Evolutionary conservation across 768 basidiomycete genomes (phyloP), one percentile per base, ranked within the genome.

Genomic region (Pseudohyphozyma bogoriensis): DNA sequence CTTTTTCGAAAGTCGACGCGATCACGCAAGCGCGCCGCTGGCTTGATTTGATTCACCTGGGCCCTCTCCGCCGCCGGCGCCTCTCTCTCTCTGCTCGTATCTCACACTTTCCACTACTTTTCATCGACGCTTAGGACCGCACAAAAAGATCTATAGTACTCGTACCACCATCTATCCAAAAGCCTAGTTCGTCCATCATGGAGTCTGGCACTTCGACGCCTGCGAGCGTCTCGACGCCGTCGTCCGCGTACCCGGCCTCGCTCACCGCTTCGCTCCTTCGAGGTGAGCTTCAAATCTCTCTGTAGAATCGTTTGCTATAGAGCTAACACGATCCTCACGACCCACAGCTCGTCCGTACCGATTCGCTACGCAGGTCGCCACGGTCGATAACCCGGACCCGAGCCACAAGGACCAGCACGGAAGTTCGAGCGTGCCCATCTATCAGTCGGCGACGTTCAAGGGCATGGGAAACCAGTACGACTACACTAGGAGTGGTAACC

Each of bases 381-480:
- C 89, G 7, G 89, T 93, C 59, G 90, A 93, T 69, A 88, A 89
- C 67, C 89, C 89, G 0, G 80, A 80, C 57, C 72, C 75, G 15
- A 71, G 73, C 31, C 86, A 85, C 76, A 92, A 93, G 74, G 93
- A 99, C 76, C 93, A 96, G 76, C 86, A 91, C 73, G 91, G 91
- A 24, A 84, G 88, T 60, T 89, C 87, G 68, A 86, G 86, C 10
- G 89, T 96, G 2, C 95, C 95, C 26, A 97, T 99, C 75, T 99
- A 97, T 76, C 95, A 97, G 76, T 86, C 90, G 1, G 83, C 95
- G 11, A 99, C 95, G 0, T 97, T 99, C 82, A 97, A 97, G 77
- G 95, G 93, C 49, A 77, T 93, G 45, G 80, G 79, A 22, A 87
- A 86, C 54, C 58, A 68, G 69, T 99, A 91, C 72, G 93, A 97